A percentile compares a stretch with the other conserved stretches of the same genome.
These are phyloP conservation scores for Colletotrichum orbiculare DNA, from an alignment of 2,329 filamentous ascomycete genomes.

Conservation along the genomic window DNA sequence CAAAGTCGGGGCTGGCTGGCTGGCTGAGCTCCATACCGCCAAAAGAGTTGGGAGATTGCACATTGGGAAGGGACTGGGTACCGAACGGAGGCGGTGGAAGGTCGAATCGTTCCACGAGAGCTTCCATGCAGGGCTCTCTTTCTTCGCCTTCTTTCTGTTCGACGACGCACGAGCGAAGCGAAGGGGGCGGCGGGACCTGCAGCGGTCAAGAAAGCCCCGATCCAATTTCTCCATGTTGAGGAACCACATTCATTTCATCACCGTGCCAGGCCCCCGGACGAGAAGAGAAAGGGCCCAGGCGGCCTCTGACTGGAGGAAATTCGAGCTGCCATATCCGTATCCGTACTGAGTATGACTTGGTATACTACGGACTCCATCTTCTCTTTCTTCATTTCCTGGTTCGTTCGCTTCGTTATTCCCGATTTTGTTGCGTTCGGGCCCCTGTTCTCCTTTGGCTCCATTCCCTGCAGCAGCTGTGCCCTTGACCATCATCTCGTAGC, in stretches of 20 bases:
- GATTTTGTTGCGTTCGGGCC: conserved; percentile 2
- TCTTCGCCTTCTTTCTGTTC: too few relatives aligned
- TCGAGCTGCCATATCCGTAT: not conserved
- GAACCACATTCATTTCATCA: not conserved
- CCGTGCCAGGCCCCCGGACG: too few relatives aligned
- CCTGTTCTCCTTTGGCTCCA: not conserved
- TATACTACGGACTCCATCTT: not conserved
- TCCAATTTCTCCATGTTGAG: conserved; percentile 29
- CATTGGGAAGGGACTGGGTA: conserved; percentile 10
- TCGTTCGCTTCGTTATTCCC: conserved; percentile 25
- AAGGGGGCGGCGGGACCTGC: not conserved
- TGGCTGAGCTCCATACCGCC: not conserved
- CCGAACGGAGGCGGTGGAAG: conserved; percentile 2
- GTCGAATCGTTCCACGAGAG: conserved; percentile 31
- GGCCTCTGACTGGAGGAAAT: too few relatives aligned
- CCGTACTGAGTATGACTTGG: not conserved
- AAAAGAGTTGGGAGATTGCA: conserved; percentile 1
- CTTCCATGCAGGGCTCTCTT: conserved; percentile 27
- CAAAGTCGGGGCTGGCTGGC: not conserved
- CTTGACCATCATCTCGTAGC: not conserved
- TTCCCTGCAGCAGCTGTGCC: not conserved
- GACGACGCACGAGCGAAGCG: too few relatives aligned
- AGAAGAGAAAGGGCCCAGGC: not conserved
- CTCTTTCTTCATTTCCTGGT: not conserved
- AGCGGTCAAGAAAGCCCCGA: not conserved